A percentile compares a stretch with the other conserved stretches of the same genome.
Evolutionary conservation across 768 basidiomycete genomes (phyloP).

Genomic region (Glaciozyma martinii): DNA sequence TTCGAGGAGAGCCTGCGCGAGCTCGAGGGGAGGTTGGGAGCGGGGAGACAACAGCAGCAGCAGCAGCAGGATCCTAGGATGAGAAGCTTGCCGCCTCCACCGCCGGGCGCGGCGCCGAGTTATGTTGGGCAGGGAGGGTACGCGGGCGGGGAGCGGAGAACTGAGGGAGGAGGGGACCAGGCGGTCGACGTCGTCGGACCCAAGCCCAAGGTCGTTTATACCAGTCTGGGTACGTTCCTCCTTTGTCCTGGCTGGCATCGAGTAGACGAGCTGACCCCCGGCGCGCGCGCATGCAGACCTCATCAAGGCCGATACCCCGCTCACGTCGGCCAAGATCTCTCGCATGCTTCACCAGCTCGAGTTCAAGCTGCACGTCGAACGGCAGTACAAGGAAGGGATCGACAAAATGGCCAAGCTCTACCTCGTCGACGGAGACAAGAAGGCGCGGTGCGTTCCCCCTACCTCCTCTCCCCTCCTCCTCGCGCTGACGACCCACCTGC

Average conservation of each 20-base stretch:
- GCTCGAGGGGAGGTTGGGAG: constrained; percentile 43
- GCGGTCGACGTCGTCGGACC: not conserved
- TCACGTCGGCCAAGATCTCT: constrained; percentile 91
- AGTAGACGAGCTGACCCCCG: not conserved
- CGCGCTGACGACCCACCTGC: not conserved
- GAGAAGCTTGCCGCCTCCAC: constrained; percentile 8
- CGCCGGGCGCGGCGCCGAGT: constrained; percentile 26
- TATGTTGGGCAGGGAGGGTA: constrained; percentile 17
- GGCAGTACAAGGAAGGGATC: constrained; percentile 95
- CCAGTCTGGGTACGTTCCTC: constrained; percentile 21
- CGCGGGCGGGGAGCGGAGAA: not conserved
- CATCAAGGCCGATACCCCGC: constrained; percentile 93
- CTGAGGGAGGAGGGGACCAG: not conserved
- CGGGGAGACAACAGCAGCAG: not conserved
- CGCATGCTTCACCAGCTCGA: constrained; percentile 97
- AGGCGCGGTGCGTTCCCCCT: constrained; percentile 52
- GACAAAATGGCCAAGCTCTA: constrained; percentile 99
- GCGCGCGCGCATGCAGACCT: constrained; percentile 52
- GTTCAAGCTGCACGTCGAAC: constrained; percentile 97
- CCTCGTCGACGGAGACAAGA: constrained; percentile 90
- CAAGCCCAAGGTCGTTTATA: constrained; percentile 16
- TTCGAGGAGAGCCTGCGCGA: constrained; percentile 78
- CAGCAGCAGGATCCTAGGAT: not conserved
- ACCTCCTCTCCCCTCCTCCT: not conserved
- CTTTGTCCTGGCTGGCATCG: not conserved